Base-by-base conservation (phyloP, 1,284 basidiomycete species). In the Microbotryum intermedium region DNA sequence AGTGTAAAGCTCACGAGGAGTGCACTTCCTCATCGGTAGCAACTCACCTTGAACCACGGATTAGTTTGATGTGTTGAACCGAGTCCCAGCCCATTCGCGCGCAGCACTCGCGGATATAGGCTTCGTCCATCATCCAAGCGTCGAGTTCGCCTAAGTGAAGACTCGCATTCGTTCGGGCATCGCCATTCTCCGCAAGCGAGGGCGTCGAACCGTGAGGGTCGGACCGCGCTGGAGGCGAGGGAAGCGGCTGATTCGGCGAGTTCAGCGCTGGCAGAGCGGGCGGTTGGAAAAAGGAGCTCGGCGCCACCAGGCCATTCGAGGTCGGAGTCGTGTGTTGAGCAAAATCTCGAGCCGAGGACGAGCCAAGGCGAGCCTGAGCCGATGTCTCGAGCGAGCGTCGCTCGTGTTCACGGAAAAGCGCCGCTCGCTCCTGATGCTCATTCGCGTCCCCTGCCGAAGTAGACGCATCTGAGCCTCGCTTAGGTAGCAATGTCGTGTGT, bases 41-140 rank as follows among this genome's bases (percentile, higher is more conserved):
- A 28, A 54, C 62, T 39, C 25, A 67, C 62, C 57, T 59, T 13
- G 61, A 52, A 16, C 64, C 64, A 9, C 66, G 59, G 52, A 62
- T 66, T 58, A 68, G 61, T 56, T 68, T 68, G 61, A 68, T 58
- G 20, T 50, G 46, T 5, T 50, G 43, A n/a, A 68, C 61, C 42
- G 51, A 51, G 57, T 68, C 66, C 66, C 66, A 68, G 1, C 66
- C 64, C 64, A 68, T 65, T 42, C 57, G 21, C 8, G 59, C 52
- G 56, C 66, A 68, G 44, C 66, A 68, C 48, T 68, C 64, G 23
- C 66, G 45, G 10, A 68, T 64, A 45, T 68, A 68, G 8, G 60
- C 55, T 55, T 68, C 66, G 53, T 68, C 66, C 65, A 67, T 67
- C 52, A 54, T 54, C 66, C 66, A 68, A 4, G 61, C 59, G 30